Conservation (phyloP, 495 filamentous ascomycete genomes). For the Penicillium cosmopolitanum region DNA sequence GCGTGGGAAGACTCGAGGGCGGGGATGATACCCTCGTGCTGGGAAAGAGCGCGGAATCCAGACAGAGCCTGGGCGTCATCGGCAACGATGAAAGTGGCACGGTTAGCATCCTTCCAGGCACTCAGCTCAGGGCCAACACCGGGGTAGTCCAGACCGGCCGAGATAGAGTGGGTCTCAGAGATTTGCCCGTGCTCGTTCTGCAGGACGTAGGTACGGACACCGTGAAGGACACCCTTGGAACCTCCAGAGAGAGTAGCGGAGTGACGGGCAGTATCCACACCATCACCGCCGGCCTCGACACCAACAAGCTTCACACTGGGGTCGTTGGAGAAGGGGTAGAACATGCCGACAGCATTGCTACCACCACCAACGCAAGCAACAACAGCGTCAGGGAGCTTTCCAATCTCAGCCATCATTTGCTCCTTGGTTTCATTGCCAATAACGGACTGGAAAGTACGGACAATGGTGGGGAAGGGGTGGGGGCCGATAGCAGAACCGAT, state of each 20-base stretch:
- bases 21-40: conserved; percentile 93
- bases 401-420: conserved; percentile 78
- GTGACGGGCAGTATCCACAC: conserved; percentile 77
- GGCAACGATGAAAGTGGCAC: conserved; percentile 87
- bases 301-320: conserved; percentile 83
- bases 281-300: conserved; percentile 66
- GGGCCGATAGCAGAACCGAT: conserved; percentile 95
- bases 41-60: conserved; percentile 77
- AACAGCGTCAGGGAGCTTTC: conserved; percentile 92
- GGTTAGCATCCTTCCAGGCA: conserved; percentile 82
- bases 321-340: conserved; percentile 92
- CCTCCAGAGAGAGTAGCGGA: conserved; percentile 83
- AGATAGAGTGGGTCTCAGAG: conserved; percentile 87
- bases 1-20: conserved; percentile 92
- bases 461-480: conserved; percentile 95
- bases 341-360: conserved; percentile 90
- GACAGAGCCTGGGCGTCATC: conserved; percentile 87
- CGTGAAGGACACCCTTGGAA: conserved; percentile 88
- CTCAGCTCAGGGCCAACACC: conserved; percentile 91
- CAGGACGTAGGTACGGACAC: conserved; percentile 90
- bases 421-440: conserved; percentile 92
- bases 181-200: conserved; percentile 92
- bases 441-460: conserved; percentile 93
- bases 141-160: conserved; percentile 92
- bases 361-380: conserved; percentile 96